phyloP scores from a whole-genome alignment of 2,329 filamentous ascomycete genomes.

The Ustulina deusta region DNA sequence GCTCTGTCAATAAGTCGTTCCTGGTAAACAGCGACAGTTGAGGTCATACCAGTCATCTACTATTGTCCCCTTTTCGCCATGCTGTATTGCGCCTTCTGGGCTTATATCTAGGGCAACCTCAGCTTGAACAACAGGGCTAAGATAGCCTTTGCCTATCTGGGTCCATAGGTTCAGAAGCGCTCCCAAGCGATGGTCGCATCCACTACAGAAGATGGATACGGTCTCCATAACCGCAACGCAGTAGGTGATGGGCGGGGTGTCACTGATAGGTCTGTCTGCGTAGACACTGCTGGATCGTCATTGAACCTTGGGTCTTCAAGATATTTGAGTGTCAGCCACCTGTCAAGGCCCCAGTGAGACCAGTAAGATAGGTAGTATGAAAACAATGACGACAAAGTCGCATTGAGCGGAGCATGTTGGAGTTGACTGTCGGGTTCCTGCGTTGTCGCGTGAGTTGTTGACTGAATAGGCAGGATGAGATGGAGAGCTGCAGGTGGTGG shows the following conservation, averaged over 20 bases:
- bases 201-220: constrained; percentile 48
- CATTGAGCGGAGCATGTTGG: constrained; percentile 14
- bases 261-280: background rate
- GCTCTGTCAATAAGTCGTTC: constrained; percentile 9
- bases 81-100: constrained; percentile 43
- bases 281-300: background rate
- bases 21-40: background rate
- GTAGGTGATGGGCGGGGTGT: background rate
- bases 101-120: constrained; percentile 43
- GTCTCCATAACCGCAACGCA: constrained; percentile 50
- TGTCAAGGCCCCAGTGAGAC: background rate
- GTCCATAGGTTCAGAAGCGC: constrained; percentile 55
- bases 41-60: constrained; percentile 53
- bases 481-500: background rate
- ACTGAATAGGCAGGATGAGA: constrained; percentile 2
- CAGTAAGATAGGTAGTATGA: background rate
- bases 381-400: background rate
- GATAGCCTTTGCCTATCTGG: constrained; percentile 56
- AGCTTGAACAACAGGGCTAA: constrained; percentile 52
- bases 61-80: constrained; percentile 53
- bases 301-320: constrained; percentile 2
- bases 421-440: constrained; percentile 19
- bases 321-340: background rate
- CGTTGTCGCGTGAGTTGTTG: constrained; percentile 6
- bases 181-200: constrained; percentile 52